Conservation (phyloP, 1,284 basidiomycete genomes). For the Gymnopus androsaceus region DNA sequence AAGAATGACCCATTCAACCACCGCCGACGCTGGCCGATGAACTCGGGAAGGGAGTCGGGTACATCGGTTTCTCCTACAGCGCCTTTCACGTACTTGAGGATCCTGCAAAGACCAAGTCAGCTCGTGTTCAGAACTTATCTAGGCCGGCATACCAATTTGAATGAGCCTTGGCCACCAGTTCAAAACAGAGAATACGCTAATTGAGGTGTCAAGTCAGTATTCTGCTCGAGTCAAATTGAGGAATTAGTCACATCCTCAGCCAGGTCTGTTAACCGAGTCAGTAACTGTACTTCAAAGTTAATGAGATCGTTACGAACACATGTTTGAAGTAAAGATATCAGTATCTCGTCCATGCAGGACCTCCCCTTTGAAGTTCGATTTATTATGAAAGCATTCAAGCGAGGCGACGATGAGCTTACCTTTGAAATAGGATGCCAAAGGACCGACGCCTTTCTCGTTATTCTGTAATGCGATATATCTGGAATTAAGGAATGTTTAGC, state of each 20-base stretch:
- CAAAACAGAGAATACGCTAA: slow-evolving; percentile 95
- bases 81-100: slow-evolving; percentile 94
- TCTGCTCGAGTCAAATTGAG: slow-evolving; percentile 1
- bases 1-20: slow-evolving; percentile 97
- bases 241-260: slow-evolving; percentile 73
- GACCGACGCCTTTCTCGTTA: slow-evolving; percentile 82
- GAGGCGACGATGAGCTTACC: too few species aligned
- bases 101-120: slow-evolving; percentile 47
- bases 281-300: not conserved
- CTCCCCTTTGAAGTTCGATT: too few species aligned
- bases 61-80: slow-evolving; percentile 97
- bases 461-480: slow-evolving; percentile 91
- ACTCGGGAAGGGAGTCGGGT: slow-evolving; percentile 91
- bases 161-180: slow-evolving; percentile 91
- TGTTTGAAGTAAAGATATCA: slow-evolving; percentile 93
- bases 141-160: slow-evolving; percentile 65
- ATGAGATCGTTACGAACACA: slow-evolving; percentile 58
- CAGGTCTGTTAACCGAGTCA: slow-evolving; percentile 52
- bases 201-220: not conserved
- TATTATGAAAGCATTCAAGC: too few species aligned
- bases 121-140: not conserved
- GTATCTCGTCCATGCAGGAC: slow-evolving; percentile 88
- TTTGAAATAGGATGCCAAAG: slow-evolving; percentile 95
- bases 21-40: slow-evolving; percentile 89
- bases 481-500: slow-evolving; percentile 7